Evolutionary conservation across 2,329 filamentous ascomycete genomes (phyloP).

Genomic region (Colletotrichum sp.): DNA sequence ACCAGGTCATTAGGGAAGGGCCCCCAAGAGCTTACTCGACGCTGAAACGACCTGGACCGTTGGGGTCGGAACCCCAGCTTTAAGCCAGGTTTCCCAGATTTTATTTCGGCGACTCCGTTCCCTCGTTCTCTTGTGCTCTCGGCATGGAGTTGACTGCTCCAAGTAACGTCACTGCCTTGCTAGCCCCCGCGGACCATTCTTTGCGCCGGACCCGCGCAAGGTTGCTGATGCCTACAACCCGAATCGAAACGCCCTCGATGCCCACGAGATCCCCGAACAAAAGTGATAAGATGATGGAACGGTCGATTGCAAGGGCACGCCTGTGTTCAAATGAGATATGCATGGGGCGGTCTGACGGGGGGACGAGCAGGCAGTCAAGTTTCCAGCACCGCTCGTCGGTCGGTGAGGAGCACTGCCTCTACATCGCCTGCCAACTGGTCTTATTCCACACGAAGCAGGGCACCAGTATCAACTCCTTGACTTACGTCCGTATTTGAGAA

Average conservation of each 20-base stretch:
- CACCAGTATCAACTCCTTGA: not conserved
- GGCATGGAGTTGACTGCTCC: not conserved
- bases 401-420: not conserved
- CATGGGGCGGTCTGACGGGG: not conserved
- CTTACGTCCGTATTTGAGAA: not conserved
- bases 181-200: not conserved
- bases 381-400: not conserved
- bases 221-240: not conserved
- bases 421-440: not conserved
- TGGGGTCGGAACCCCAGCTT: not conserved
- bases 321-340: not conserved
- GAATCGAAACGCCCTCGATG: not conserved
- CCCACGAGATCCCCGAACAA: not conserved
- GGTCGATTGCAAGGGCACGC: not conserved
- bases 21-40: not conserved
- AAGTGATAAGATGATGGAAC: not conserved
- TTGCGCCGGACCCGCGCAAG: not conserved
- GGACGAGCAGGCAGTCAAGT: not conserved
- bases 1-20: not conserved
- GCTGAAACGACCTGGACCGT: not conserved
- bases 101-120: not conserved
- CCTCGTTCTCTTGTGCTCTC: not conserved
- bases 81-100: not conserved
- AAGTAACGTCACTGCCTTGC: not conserved
- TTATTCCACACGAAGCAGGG: not conserved